These are phyloP conservation scores for Cydonia oblonga DNA, from an alignment of 331 rosid genomes.

Conservation along the genomic window DNA sequence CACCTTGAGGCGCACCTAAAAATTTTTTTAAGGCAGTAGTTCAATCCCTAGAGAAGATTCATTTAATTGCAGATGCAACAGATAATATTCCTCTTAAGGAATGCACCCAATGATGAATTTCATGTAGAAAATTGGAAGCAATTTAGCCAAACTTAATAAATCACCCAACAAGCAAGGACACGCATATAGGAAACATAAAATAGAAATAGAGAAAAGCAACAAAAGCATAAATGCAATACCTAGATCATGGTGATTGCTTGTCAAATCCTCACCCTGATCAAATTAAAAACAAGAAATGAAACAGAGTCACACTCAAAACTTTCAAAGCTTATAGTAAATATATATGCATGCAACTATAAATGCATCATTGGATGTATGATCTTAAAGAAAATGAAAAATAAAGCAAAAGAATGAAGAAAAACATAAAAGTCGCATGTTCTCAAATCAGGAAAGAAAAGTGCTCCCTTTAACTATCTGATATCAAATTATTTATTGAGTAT, in stretches of 20 bases:
- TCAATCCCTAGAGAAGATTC: neutral
- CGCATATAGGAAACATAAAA: neutral
- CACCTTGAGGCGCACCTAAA: neutral
- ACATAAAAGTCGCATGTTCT: neutral
- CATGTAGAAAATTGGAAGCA: neutral
- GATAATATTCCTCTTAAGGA: neutral
- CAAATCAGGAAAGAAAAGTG: neutral
- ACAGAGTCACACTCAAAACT: constrained; percentile 18
- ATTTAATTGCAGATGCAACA: neutral
- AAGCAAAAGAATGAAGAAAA: neutral
- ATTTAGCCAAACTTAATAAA: neutral
- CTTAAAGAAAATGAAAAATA: neutral
- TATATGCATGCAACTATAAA: neutral
- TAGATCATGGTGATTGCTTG: constrained; percentile 15
- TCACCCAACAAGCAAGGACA: neutral
- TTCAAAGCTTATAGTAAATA: neutral
- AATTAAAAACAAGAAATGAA: constrained; percentile 12
- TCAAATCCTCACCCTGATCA: constrained; percentile 47
- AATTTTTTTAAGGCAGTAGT: neutral
- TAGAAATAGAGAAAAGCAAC: constrained; percentile 6
- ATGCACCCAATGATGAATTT: neutral
- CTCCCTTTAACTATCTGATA: neutral
- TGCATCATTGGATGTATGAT: neutral
- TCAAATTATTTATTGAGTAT: neutral
- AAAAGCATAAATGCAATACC: constrained; percentile 34